Base-by-base conservation (phyloP, 176 grass and related monocot species). In the Triticum urartu region DNA sequence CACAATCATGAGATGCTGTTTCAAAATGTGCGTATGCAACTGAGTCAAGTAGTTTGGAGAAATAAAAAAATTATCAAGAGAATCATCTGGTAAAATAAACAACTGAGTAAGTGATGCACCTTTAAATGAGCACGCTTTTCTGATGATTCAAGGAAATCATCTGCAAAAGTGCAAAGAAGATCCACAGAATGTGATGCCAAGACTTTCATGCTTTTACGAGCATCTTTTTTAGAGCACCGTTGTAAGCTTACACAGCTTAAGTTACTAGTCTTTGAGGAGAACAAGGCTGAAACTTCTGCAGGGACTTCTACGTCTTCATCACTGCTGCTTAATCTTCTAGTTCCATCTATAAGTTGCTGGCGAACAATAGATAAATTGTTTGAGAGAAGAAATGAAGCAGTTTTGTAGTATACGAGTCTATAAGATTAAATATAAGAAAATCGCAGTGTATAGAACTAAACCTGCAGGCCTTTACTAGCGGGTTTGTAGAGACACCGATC, bases 261-360 rank as follows among this genome's bases (percentile, higher is more conserved):
- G 72, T 89, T 77, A 82, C 66, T 65, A 72, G 40, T 43, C 88
- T 84, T 59, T 40, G 75, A 82, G 65, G 75, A 85, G 81, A 89
- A 87, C 63, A 83, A 85, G 45, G 83, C 42, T 62, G 86, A 89
- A 76, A 91, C 17, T 38, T 90, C 84, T 64, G 34, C 52, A 61
- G 69, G 72, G 43, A 90, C 80, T 64, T 90, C 89, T 82, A 69
- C 45, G 14, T 87, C 88, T 86, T 98, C 79, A 68, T 67, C 82
- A n/a, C 42, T 85, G 28, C 80, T 84, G 20, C 83, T 76, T 82
- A 92, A 81, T 64, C 64, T 91, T 89, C 81, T 88, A 20, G 90
- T 98, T 80, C 90, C 90, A 83, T 90, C 84, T 66, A 98, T 88
- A 87, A 98, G 89, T 86, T 91, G 88, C 94, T 94, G 88, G 72